These are phyloP conservation scores for Fusarium goolgardi DNA, from an alignment of 2,329 filamentous ascomycete genomes.

Conservation along the genomic window DNA sequence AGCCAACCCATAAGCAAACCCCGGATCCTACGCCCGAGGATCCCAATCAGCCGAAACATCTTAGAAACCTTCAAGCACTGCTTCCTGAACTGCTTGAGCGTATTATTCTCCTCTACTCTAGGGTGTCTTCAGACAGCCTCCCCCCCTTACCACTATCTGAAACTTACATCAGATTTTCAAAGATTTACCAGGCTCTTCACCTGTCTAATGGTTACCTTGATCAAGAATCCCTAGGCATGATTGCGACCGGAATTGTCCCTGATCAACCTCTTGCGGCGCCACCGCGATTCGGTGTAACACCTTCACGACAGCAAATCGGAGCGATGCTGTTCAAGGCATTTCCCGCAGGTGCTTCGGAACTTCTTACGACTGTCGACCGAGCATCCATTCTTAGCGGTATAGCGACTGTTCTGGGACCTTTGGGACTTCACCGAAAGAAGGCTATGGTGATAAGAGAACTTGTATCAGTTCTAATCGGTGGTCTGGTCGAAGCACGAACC, in stretches of 20 bases:
- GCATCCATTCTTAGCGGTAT: conserved; percentile 86
- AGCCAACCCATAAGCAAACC: conserved; percentile 52
- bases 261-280: conserved; percentile 62
- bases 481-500: conserved; percentile 89
- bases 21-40: conserved; percentile 50
- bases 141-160: conserved; percentile 79
- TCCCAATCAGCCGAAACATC: conserved; percentile 61
- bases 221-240: conserved; percentile 69
- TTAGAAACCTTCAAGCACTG: conserved; percentile 66
- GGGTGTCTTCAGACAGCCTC: conserved; percentile 75
- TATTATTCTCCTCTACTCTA: conserved; percentile 78
- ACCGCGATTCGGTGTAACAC: conserved; percentile 66
- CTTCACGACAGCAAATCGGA: conserved; percentile 72
- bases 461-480: conserved; percentile 82
- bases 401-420: conserved; percentile 80
- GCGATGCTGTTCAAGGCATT: conserved; percentile 75
- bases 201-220: conserved; percentile 72
- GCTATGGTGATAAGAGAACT: conserved; percentile 90
- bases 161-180: conserved; percentile 77
- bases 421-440: conserved; percentile 89
- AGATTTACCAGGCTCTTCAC: conserved; percentile 75
- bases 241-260: conserved; percentile 71
- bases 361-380: conserved; percentile 78
- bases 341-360: conserved; percentile 72
- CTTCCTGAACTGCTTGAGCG: conserved; percentile 81